Base-by-base conservation (phyloP, 1,139 yeast genomes). In the Geotrichum citri-aurantii region DNA sequence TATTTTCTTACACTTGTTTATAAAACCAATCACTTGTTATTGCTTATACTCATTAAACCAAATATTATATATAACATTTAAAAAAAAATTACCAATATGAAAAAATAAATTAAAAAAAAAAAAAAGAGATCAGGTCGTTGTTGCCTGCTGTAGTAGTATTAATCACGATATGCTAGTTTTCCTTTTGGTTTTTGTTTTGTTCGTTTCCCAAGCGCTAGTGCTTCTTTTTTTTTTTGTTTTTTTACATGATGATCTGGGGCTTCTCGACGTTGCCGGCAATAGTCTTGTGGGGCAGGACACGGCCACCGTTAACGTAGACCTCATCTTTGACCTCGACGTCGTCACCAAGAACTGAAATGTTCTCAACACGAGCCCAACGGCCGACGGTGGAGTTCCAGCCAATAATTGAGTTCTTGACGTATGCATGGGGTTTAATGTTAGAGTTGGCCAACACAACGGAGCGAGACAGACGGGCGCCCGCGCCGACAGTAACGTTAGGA, bases 351-450 rank as follows among this genome's bases (percentile, higher is more conserved):
- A 95, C 99, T 64, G 98, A 89, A 69, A 86, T 89, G 79, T 97
- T 96, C 79, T 93, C 99, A 66, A 95, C 85, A 82, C 99, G 91
- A 65, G 98, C 96, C 99, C 99, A 93, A 77, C 85, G 86, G 75
- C 99, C 99, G 70, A 95, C 92, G 71, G 92, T 88, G 64, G 97
- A 92, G 82, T 91, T 88, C 99, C 99, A 95, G 69, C 99, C 99
- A 67, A 95, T 96, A 76, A 95, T 93, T 71, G 99, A 88, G 71
- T 95, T 88, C 79, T 93, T 92, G 71, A 95, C 95, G 87, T 95
- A 89, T 69, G 99, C 97, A 78, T 95, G 99, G 75, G 92, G 97
- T 79, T 89, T 90, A 73, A 95, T 89, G 72, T 82, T 83, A 61
- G 97, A 90, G 82, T 92, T 88, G 73, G 89, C 85, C 75, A 95